phyloP scores from a whole-genome alignment of 2,329 filamentous ascomycete genomes.

The Colletotrichum zoysiae region DNA sequence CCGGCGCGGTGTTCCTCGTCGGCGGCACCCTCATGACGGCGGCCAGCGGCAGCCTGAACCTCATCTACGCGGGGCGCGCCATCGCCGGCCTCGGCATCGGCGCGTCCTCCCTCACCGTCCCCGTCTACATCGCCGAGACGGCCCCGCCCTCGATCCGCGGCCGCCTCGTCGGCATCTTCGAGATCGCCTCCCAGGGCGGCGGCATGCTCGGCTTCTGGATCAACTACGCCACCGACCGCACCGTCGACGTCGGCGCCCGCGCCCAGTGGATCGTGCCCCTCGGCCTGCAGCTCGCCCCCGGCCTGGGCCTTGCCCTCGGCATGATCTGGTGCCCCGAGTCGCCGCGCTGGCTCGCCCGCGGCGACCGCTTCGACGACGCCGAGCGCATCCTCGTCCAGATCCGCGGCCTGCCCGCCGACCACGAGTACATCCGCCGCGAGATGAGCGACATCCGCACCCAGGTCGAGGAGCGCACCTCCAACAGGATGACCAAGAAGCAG shows the following conservation, averaged over 20 bases:
- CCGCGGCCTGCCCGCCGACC: slow-evolving; percentile 34
- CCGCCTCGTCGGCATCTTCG: slow-evolving; percentile 65
- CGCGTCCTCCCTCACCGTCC: slow-evolving; percentile 61
- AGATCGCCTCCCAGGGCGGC: slow-evolving; percentile 61
- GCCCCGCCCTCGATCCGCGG: slow-evolving; percentile 64
- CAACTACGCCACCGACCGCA: slow-evolving; percentile 45
- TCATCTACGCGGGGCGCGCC: slow-evolving; percentile 63
- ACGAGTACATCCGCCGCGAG: slow-evolving; percentile 53
- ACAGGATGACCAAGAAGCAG: slow-evolving; percentile 47
- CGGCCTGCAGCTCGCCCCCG: slow-evolving; percentile 57
- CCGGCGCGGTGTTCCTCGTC: slow-evolving; percentile 56
- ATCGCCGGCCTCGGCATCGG: slow-evolving; percentile 66
- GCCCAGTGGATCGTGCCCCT: slow-evolving; percentile 58
- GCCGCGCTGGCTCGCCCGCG: slow-evolving; percentile 53
- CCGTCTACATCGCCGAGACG: slow-evolving; percentile 57
- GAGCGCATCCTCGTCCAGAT: slow-evolving; percentile 55
- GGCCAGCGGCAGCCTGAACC: slow-evolving; percentile 49
- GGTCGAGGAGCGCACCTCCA: slow-evolving; percentile 60
- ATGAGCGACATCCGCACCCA: slow-evolving; percentile 70
- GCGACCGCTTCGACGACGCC: slow-evolving; percentile 55
- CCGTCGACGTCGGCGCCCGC: slow-evolving; percentile 35
- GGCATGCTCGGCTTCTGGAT: slow-evolving; percentile 60
- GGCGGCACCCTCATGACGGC: slow-evolving; percentile 53
- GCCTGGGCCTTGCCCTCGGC: slow-evolving; percentile 50
- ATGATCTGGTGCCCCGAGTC: slow-evolving; percentile 56